Conservation (phyloP, 192 early-diverging fungal species). For the Entomortierella chlamydospora region DNA sequence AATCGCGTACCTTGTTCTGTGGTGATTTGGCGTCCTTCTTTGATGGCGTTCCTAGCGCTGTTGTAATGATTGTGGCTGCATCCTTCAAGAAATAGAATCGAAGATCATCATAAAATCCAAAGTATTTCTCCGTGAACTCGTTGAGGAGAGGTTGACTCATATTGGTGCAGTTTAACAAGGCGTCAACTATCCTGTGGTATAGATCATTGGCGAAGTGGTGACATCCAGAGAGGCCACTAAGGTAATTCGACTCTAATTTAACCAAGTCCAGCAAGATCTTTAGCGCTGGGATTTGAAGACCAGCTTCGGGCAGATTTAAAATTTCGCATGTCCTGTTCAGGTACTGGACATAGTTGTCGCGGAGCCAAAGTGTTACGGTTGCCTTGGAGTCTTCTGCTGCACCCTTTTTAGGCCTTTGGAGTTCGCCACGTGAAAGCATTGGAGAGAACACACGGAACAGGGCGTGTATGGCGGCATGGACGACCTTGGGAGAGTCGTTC, state of each 20-base stretch:
- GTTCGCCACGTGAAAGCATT: constrained; percentile 59
- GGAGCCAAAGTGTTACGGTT: constrained; percentile 80
- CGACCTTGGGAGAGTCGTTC: constrained; percentile 62
- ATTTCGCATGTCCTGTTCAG: constrained; percentile 62
- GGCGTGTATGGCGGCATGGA: constrained; percentile 77
- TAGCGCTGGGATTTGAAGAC: constrained; percentile 80
- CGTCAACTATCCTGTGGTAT: constrained; percentile 67
- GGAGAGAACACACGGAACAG: constrained; percentile 77
- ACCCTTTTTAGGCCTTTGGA: constrained; percentile 55
- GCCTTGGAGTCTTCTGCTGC: constrained; percentile 56
- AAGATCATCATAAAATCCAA: constrained; percentile 88
- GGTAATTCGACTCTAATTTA: constrained; percentile 68
- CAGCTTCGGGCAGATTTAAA: constrained; percentile 70
- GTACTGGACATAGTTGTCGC: constrained; percentile 81
- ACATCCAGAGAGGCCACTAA: constrained; percentile 35
- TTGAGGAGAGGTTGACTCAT: constrained; percentile 72
- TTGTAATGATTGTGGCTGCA: constrained; percentile 57
- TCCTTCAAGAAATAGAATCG: constrained; percentile 86
- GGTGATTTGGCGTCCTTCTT: constrained; percentile 27
- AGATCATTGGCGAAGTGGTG: constrained; percentile 80
- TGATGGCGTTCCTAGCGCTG: constrained; percentile 22
- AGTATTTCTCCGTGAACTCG: constrained; percentile 73
- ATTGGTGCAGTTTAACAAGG: constrained; percentile 66
- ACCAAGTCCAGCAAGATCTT: constrained; percentile 80
- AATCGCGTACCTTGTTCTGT: constrained; percentile 14